These are phyloP conservation scores for Nepenthes gracilis DNA, from an alignment of 148 eudicot species.

Conservation along the genomic window DNA sequence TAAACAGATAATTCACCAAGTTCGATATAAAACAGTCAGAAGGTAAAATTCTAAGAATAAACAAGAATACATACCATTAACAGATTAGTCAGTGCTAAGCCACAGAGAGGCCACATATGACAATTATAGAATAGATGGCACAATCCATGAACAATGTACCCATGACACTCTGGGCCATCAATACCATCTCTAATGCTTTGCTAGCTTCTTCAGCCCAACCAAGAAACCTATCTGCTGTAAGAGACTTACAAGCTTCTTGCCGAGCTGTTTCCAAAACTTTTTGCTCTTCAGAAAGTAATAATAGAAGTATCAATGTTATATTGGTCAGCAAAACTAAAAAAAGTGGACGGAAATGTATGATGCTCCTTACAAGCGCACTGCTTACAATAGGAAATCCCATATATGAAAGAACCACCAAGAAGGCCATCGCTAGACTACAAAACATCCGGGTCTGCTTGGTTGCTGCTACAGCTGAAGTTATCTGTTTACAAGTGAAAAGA, in stretches of 20 bases:
- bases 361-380: conserved; percentile 20
- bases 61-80: conserved; percentile 2
- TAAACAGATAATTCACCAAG: too few relatives aligned
- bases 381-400: conserved; percentile 49
- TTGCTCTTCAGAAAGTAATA: conserved; percentile 26
- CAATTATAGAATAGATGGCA: conserved; percentile 38
- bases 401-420: conserved; percentile 43
- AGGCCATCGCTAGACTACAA: conserved; percentile 36
- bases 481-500: conserved; percentile 27
- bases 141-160: conserved; percentile 52
- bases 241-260: conserved; percentile 9
- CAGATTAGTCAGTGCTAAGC: conserved; percentile 15
- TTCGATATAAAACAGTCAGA: neutral
- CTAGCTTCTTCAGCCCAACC: conserved; percentile 42
- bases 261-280: conserved; percentile 12
- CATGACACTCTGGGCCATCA: conserved; percentile 38
- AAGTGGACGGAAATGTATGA: conserved; percentile 49
- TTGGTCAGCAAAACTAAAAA: conserved; percentile 48
- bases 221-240: conserved; percentile 19
- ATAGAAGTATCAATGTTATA: conserved; percentile 31
- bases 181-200: conserved; percentile 42
- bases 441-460: conserved; percentile 39
- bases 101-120: conserved; percentile 42
- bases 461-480: conserved; percentile 33
- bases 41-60: neutral